phyloP scores from a whole-genome alignment of 2,329 filamentous ascomycete genomes.

The Monosporascus ibericus region DNA sequence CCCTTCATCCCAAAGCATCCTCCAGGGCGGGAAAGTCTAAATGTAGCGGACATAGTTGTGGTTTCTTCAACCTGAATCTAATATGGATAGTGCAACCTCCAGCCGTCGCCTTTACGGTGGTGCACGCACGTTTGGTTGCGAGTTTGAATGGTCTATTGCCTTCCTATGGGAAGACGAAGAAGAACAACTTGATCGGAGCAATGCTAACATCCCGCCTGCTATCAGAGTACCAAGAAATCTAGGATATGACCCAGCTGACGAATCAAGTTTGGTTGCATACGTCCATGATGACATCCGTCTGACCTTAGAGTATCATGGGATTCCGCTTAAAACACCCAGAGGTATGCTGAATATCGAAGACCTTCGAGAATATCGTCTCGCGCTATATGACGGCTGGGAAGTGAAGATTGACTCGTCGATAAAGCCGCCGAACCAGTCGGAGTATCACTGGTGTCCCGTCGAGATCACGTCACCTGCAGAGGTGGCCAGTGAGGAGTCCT shows the following conservation, averaged over 20 bases:
- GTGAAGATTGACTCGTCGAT: neutral
- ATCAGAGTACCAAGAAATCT: neutral
- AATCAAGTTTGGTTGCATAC: neutral
- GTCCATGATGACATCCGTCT: neutral
- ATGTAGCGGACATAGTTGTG: too few species aligned
- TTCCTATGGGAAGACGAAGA: neutral
- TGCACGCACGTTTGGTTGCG: neutral
- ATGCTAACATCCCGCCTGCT: neutral
- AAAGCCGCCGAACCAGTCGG: neutral
- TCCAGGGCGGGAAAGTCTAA: too few species aligned
- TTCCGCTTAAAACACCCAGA: neutral
- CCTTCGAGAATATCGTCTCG: neutral
- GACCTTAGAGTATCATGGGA: neutral
- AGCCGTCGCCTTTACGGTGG: neutral
- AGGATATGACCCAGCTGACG: neutral
- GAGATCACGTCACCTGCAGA: slow-evolving; percentile 10
- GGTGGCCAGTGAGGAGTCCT: slow-evolving; percentile 3
- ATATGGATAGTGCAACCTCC: neutral
- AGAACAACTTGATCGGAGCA: neutral
- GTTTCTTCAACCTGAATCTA: too few species aligned
- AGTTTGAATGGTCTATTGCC: neutral
- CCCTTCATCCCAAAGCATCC: too few species aligned
- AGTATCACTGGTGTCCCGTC: slow-evolving; percentile 3
- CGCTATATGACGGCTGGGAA: neutral
- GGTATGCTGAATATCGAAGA: too few species aligned